These are phyloP conservation scores for Candida germanica DNA, from an alignment of 805 yeast genomes.

Conservation along the genomic window DNA sequence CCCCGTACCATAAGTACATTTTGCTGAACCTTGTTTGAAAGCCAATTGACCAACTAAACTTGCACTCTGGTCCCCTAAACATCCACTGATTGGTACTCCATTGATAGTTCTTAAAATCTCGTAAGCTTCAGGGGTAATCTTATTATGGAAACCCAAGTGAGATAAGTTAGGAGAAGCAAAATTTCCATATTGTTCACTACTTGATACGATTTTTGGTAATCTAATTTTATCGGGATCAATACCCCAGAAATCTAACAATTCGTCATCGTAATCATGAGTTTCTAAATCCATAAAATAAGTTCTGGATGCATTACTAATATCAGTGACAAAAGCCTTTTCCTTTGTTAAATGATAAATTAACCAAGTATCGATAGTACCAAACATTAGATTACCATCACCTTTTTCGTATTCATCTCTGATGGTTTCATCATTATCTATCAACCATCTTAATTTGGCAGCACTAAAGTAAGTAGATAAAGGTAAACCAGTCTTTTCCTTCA, in stretches of 20 bases:
- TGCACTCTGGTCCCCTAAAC: slow-evolving; percentile 92
- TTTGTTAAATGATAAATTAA: slow-evolving; percentile 77
- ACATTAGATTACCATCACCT: slow-evolving; percentile 72
- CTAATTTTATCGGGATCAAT: slow-evolving; percentile 63
- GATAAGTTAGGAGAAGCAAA: slow-evolving; percentile 60
- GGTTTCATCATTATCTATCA: slow-evolving; percentile 70
- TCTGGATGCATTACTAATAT: slow-evolving; percentile 88
- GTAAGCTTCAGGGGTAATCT: slow-evolving; percentile 50
- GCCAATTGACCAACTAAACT: slow-evolving; percentile 93
- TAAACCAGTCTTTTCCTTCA: slow-evolving; percentile 71
- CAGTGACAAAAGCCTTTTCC: slow-evolving; percentile 71
- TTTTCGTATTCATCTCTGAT: slow-evolving; percentile 66
- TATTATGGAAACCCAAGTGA: slow-evolving; percentile 48
- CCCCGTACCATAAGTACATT: slow-evolving; percentile 96
- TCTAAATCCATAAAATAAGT: slow-evolving; percentile 86
- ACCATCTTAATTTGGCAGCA: slow-evolving; percentile 86
- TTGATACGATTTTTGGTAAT: slow-evolving; percentile 75
- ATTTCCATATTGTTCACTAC: slow-evolving; percentile 74
- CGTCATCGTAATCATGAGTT: slow-evolving; percentile 71
- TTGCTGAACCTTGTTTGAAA: slow-evolving; percentile 77
- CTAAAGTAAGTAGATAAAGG: slow-evolving; percentile 91
- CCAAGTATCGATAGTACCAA: slow-evolving; percentile 96
- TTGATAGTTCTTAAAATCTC: slow-evolving; percentile 48
- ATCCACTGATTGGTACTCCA: slow-evolving; percentile 78
- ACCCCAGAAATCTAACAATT: slow-evolving; percentile 73